A percentile compares a stretch with the other conserved stretches of the same genome.
These are phyloP conservation scores for Phytophthora constricta DNA, from an alignment of 352 stramenopile genomes.

Conservation along the genomic window DNA sequence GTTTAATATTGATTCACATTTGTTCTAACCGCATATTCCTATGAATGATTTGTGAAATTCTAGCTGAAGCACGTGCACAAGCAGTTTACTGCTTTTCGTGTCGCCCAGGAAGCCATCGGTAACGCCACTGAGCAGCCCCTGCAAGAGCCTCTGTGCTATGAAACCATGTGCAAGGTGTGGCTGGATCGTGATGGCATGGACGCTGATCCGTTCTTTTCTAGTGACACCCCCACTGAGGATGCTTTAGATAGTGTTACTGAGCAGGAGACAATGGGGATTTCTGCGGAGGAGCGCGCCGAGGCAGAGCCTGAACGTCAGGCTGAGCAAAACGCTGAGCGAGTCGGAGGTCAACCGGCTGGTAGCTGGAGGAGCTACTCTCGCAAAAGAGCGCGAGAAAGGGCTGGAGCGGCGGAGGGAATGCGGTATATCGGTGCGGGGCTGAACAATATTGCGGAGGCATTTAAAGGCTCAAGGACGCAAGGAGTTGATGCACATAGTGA, in stretches of 20 bases:
- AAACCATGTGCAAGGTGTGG: conserved; percentile 4
- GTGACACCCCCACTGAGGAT: too few species aligned
- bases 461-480: background rate
- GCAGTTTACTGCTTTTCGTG: too few species aligned
- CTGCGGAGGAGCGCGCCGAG: background rate
- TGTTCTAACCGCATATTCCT: background rate
- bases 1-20: background rate
- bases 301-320: background rate
- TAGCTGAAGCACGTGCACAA: conserved; percentile 13
- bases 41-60: background rate
- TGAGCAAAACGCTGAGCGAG: background rate
- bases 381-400: conserved; percentile 4
- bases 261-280: background rate
- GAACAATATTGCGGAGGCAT: conserved; percentile 10
- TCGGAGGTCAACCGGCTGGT: background rate
- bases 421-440: background rate
- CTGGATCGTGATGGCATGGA: background rate
- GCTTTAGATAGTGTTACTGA: too few species aligned
- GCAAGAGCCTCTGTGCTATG: background rate
- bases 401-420: background rate
- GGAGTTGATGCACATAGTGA: background rate
- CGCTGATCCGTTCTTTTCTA: background rate
- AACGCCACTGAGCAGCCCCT: background rate
- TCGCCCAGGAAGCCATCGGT: too few species aligned
- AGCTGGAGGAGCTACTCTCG: background rate